Evolutionary conservation across 805 yeast species (phyloP).

Genomic region (Cyberlindnera maritima): DNA sequence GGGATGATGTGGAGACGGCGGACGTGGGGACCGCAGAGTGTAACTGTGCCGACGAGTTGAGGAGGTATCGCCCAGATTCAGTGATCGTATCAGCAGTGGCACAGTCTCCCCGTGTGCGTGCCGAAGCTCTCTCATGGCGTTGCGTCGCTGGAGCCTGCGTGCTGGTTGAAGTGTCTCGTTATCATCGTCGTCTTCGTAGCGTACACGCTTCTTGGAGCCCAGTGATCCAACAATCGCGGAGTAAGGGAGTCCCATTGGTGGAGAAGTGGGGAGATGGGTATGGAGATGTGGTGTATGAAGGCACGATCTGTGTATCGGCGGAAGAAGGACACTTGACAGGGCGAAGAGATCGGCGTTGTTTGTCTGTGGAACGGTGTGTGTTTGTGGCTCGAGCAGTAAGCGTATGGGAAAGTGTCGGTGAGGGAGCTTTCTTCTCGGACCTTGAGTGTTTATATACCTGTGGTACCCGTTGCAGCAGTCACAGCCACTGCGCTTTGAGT

Average conservation of each 20-base stretch:
- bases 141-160: constrained; percentile 9
- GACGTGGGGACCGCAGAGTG: no score
- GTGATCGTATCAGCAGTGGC: constrained; percentile 1
- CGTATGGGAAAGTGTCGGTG: no score
- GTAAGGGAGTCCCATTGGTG: constrained; percentile 11
- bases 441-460: no score
- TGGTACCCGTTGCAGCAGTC: no score
- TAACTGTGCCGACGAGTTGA: background rate
- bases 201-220: constrained; percentile 8
- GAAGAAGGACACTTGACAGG: background rate
- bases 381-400: no score
- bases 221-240: background rate
- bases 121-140: constrained; percentile 12
- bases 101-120: constrained; percentile 3
- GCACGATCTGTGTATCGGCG: background rate
- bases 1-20: no score
- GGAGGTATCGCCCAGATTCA: background rate
- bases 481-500: background rate
- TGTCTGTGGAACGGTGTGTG: no score
- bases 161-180: constrained; percentile 7
- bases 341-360: no score
- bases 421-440: no score
- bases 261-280: background rate
- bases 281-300: background rate
- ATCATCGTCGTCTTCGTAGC: constrained; percentile 8